phyloP scores from a whole-genome alignment of 306 rosid genomes.

The Lupinus albus region DNA sequence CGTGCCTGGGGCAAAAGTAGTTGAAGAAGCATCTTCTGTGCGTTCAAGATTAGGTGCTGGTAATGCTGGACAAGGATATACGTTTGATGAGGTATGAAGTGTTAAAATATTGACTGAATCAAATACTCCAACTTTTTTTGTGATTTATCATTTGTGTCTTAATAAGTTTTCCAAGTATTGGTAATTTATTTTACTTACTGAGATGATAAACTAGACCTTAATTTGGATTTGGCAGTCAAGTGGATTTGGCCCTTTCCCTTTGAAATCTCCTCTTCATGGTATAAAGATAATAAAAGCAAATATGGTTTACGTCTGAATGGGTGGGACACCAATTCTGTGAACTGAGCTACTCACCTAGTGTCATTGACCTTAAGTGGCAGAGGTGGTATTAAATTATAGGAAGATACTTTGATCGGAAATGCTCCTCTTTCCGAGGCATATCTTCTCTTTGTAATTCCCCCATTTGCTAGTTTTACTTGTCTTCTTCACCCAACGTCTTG shows the following conservation, averaged over 20 bases:
- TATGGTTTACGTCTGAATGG: not conserved
- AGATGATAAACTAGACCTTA: not conserved
- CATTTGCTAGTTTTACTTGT: not conserved
- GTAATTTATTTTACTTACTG: constrained; percentile 8
- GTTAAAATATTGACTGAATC: constrained; percentile 27
- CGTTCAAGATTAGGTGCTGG: constrained; percentile 87
- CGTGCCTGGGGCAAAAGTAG: constrained; percentile 71
- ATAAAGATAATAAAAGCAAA: not conserved
- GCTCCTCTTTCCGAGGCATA: not conserved
- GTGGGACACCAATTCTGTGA: not conserved
- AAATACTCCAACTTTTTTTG: not conserved
- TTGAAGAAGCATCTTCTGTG: constrained; percentile 73
- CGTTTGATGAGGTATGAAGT: constrained; percentile 81
- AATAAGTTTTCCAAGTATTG: not conserved
- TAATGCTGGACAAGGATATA: constrained; percentile 99
- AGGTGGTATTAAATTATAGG: not conserved
- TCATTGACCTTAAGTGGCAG: not conserved
- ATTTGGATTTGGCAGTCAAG: constrained; percentile 24
- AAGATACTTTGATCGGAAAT: not conserved
- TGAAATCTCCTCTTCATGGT: not conserved
- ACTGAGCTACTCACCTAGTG: not conserved
- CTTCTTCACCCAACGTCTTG: not conserved
- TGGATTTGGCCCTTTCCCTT: not conserved
- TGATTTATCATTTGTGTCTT: constrained; percentile 5
- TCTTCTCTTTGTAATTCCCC: not conserved